phyloP scores from a whole-genome alignment of 2,329 filamentous ascomycete species.

The Clonostachys rosea region DNA sequence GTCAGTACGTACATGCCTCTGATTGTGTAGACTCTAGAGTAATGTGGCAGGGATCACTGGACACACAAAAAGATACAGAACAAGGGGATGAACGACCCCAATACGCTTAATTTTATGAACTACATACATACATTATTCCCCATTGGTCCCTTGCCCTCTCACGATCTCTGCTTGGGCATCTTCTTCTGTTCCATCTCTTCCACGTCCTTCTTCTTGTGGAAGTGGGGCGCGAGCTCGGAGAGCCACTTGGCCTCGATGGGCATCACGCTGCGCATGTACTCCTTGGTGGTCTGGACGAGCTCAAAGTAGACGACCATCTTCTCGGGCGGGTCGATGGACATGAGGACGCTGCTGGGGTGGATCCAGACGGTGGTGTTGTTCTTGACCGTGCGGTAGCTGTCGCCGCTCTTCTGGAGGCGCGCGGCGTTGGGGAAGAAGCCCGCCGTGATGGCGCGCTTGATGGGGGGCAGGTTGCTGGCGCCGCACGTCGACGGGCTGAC shows the following conservation, averaged over 20 bases:
- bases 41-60: slow-evolving; percentile 1
- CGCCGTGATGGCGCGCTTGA: slow-evolving; percentile 82
- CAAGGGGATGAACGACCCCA: slow-evolving; percentile 14
- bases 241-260: slow-evolving; percentile 83
- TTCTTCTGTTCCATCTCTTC: slow-evolving; percentile 78
- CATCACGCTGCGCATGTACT: slow-evolving; percentile 88
- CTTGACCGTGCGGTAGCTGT: slow-evolving; percentile 88
- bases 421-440: slow-evolving; percentile 96
- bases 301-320: slow-evolving; percentile 89
- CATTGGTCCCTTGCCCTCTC: not conserved
- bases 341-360: slow-evolving; percentile 83
- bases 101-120: slow-evolving; percentile 15
- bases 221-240: slow-evolving; percentile 87
- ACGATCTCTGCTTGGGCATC: slow-evolving; percentile 32
- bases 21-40: too few relatives aligned
- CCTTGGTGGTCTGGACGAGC: slow-evolving; percentile 76
- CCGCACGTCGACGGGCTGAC: slow-evolving; percentile 68
- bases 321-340: slow-evolving; percentile 68
- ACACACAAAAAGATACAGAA: not conserved
- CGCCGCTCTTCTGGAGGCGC: slow-evolving; percentile 74
- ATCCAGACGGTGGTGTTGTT: slow-evolving; percentile 84
- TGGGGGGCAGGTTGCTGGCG: slow-evolving; percentile 64
- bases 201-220: slow-evolving; percentile 86
- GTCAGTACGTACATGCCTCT: too few relatives aligned
- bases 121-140: slow-evolving; percentile 13